Percentiles rank a stretch among this genome's conserved stretches.
Conservation (phyloP, 768 basidiomycete species). For the Agaricus subrufescens region DNA sequence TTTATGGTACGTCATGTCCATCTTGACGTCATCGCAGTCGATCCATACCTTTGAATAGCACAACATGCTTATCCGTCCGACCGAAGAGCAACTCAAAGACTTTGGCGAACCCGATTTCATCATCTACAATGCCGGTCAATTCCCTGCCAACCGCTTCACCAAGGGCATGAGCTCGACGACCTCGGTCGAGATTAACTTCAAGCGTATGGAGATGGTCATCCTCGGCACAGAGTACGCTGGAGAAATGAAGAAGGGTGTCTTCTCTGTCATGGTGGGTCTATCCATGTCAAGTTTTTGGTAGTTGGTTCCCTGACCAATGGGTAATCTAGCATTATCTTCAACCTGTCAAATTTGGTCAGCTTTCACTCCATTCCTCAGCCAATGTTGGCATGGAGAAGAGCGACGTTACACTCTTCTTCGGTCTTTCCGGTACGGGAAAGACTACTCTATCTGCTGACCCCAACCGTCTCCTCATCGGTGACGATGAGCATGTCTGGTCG, state of each 20-base stretch:
- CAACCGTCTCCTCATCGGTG: slow-evolving; percentile 89
- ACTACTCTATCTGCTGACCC: slow-evolving; percentile 98
- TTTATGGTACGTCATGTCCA: slow-evolving; percentile 75
- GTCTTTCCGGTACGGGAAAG: slow-evolving; percentile 97
- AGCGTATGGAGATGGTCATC: slow-evolving; percentile 99
- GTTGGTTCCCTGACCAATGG: slow-evolving; percentile 9
- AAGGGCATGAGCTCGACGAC: slow-evolving; percentile 99
- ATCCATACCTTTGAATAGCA: slow-evolving; percentile 45
- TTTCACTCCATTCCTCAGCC: slow-evolving; percentile 96
- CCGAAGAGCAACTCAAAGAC: slow-evolving; percentile 85
- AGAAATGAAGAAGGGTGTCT: slow-evolving; percentile 99
- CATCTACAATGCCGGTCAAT: slow-evolving; percentile 99
- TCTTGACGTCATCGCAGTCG: slow-evolving; percentile 12
- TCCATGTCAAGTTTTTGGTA: neutral
- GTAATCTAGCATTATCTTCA: slow-evolving; percentile 83
- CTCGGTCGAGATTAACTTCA: slow-evolving; percentile 99
- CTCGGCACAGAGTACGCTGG: slow-evolving; percentile 97
- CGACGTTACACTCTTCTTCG: slow-evolving; percentile 98
- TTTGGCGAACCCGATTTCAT: slow-evolving; percentile 99
- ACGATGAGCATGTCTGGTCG: slow-evolving; percentile 99
- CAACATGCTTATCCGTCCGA: slow-evolving; percentile 99
- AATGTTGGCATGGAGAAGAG: slow-evolving; percentile 87
- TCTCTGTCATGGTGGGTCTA: slow-evolving; percentile 84
- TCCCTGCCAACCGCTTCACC: slow-evolving; percentile 99
- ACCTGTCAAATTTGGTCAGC: slow-evolving; percentile 97